These are phyloP conservation scores for Daedaleopsis sinensis DNA, from an alignment of 768 basidiomycete species.

Conservation along the genomic window DNA sequence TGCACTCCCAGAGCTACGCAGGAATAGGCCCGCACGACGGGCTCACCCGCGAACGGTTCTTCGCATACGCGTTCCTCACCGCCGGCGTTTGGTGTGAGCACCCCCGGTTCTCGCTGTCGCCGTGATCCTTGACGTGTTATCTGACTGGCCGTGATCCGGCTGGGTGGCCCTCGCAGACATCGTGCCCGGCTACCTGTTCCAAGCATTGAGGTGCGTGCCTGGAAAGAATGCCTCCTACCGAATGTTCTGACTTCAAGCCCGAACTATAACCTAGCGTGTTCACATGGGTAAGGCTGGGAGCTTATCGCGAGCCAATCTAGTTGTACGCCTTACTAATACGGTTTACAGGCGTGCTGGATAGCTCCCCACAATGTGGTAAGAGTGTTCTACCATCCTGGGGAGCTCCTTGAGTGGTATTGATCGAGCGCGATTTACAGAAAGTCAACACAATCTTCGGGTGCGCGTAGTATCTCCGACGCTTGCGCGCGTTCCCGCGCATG, in stretches of 20 bases:
- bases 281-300: constrained; percentile 14
- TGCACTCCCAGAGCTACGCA: constrained; percentile 63
- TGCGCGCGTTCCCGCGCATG: not conserved
- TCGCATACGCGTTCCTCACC: constrained; percentile 53
- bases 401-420: not conserved
- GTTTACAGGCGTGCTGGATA: constrained; percentile 61
- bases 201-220: constrained; percentile 49
- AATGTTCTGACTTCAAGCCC: not conserved
- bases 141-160: not conserved
- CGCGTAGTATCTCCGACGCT: not conserved
- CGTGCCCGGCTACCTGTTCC: constrained; percentile 60
- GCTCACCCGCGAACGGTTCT: constrained; percentile 61
- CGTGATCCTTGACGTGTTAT: not conserved
- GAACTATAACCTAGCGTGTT: constrained; percentile 11
- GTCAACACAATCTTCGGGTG: constrained; percentile 63
- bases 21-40: constrained; percentile 58
- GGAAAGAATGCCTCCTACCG: not conserved
- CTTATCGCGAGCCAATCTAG: constrained; percentile 1
- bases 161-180: constrained; percentile 35
- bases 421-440: constrained; percentile 6
- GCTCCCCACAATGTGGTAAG: constrained; percentile 58
- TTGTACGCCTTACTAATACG: not conserved
- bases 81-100: constrained; percentile 44
- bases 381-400: constrained; percentile 8
- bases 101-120: not conserved